Percentiles rank a stretch among this genome's conserved stretches.
phyloP scores from a whole-genome alignment of 2,329 filamentous ascomycete genomes.

The Acephala macrosclerotiorum region DNA sequence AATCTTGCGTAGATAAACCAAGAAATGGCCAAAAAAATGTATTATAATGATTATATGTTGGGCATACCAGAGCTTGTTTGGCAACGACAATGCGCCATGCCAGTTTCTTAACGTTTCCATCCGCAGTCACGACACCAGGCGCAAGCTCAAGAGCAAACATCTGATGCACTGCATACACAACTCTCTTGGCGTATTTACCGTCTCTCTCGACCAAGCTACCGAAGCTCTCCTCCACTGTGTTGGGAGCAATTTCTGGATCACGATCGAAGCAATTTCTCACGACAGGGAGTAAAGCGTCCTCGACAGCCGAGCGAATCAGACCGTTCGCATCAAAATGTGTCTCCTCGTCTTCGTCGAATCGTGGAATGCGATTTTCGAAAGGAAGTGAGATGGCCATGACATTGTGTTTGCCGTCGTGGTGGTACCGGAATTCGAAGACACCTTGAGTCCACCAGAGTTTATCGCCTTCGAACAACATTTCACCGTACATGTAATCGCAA shows the following conservation, averaged over 20 bases:
- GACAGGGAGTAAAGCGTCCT: constrained; percentile 79
- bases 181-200: constrained; percentile 85
- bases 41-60: constrained; percentile 17
- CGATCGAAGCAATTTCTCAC: constrained; percentile 93
- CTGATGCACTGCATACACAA: constrained; percentile 93
- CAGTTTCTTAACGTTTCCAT: constrained; percentile 88
- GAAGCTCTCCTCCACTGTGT: constrained; percentile 80
- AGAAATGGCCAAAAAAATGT: constrained; percentile 13
- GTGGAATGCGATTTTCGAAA: constrained; percentile 86
- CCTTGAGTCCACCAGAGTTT: constrained; percentile 98
- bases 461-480: constrained; percentile 88
- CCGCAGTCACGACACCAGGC: constrained; percentile 87
- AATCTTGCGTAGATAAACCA: background rate
- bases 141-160: constrained; percentile 99
- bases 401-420: constrained; percentile 90
- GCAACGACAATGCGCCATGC: constrained; percentile 96
- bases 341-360: constrained; percentile 78
- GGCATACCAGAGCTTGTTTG: constrained; percentile 83
- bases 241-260: constrained; percentile 88
- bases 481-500: constrained; percentile 72
- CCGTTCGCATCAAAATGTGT: constrained; percentile 56
- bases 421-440: constrained; percentile 96
- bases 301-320: constrained; percentile 73
- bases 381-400: constrained; percentile 94
- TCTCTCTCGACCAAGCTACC: constrained; percentile 86